Conservation (phyloP, 768 basidiomycete species). For the Melanogaster broomeanus region DNA sequence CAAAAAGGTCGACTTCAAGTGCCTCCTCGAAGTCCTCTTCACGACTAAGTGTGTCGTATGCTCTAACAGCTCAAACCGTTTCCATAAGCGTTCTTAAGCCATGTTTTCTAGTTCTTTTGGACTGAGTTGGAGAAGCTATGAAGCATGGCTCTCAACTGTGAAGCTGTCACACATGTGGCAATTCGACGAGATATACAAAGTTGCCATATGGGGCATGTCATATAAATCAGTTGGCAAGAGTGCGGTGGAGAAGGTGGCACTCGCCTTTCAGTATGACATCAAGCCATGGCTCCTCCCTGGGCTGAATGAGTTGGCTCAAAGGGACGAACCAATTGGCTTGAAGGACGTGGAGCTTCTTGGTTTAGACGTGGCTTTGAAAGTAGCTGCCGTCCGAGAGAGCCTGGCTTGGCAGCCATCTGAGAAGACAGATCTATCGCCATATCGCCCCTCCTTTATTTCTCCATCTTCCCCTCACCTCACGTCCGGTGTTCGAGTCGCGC, state of each 20-base stretch:
- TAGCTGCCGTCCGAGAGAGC: slow-evolving; percentile 25
- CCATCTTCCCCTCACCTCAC: neutral
- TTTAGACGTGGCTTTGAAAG: slow-evolving; percentile 16
- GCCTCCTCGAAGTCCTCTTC: slow-evolving; percentile 25
- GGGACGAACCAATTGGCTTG: slow-evolving; percentile 16
- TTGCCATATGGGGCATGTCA: slow-evolving; percentile 32
- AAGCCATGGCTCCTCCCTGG: slow-evolving; percentile 35
- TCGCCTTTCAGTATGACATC: slow-evolving; percentile 35
- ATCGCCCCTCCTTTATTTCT: neutral
- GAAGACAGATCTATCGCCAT: neutral
- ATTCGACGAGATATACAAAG: slow-evolving; percentile 30
- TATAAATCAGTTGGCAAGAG: slow-evolving; percentile 5
- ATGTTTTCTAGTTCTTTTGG: neutral
- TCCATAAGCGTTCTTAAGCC: too few species aligned
- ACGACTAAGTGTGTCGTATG: slow-evolving; percentile 5
- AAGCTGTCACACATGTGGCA: slow-evolving; percentile 42
- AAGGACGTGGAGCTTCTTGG: slow-evolving; percentile 15
- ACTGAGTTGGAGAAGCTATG: too few species aligned
- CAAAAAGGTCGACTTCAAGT: slow-evolving; percentile 24
- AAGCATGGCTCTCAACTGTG: slow-evolving; percentile 41
- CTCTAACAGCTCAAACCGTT: too few species aligned
- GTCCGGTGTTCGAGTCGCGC: slow-evolving; percentile 2
- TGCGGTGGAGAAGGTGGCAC: slow-evolving; percentile 28
- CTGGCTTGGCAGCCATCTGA: neutral
- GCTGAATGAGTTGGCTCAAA: slow-evolving; percentile 19